A percentile compares a stretch with the other conserved stretches of the same genome.
Evolutionary conservation across 1,284 basidiomycete species (phyloP).

Genomic region (Gymnopus androsaceus): DNA sequence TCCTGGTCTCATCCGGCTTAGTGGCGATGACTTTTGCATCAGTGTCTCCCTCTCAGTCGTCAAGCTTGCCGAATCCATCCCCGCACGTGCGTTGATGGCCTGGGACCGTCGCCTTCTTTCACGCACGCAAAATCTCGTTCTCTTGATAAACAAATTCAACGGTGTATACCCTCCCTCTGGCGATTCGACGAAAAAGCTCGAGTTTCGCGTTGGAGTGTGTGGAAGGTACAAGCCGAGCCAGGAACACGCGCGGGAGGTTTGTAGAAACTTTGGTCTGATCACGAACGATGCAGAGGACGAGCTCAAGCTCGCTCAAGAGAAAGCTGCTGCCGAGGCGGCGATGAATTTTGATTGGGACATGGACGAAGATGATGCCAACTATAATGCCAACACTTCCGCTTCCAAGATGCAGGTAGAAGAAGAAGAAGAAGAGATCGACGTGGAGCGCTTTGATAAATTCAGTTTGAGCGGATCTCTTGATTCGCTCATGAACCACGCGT

Average conservation of each 20-base stretch:
- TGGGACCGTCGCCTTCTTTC: slow-evolving; percentile 63
- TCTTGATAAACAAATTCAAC: slow-evolving; percentile 58
- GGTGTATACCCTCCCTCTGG: slow-evolving; percentile 42
- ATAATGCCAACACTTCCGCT: slow-evolving; percentile 16
- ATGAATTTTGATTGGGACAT: slow-evolving; percentile 18
- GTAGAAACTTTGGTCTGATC: slow-evolving; percentile 50
- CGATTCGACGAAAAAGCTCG: slow-evolving; percentile 31
- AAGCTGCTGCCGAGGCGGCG: slow-evolving; percentile 28
- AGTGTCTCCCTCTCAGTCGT: slow-evolving; percentile 57
- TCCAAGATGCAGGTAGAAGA: slow-evolving; percentile 25
- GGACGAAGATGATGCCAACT: slow-evolving; percentile 19
- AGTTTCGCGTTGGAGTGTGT: slow-evolving; percentile 60
- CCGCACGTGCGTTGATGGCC: slow-evolving; percentile 58
- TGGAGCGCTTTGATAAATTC: slow-evolving; percentile 51
- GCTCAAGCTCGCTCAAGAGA: slow-evolving; percentile 35
- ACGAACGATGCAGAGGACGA: slow-evolving; percentile 41
- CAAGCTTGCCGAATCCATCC: slow-evolving; percentile 46
- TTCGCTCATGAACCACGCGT: slow-evolving; percentile 52
- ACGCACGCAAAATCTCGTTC: slow-evolving; percentile 50
- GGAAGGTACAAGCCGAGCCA: slow-evolving; percentile 54
- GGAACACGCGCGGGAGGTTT: slow-evolving; percentile 45
- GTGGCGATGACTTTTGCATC: slow-evolving; percentile 48
- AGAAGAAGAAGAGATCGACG: slow-evolving; percentile 35
- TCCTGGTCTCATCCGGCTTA: slow-evolving; percentile 54
- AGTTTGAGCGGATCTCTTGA: slow-evolving; percentile 63